Base-by-base conservation (phyloP, 371 early-diverging fungal species). In the Lichtheimia hyalospora region DNA sequence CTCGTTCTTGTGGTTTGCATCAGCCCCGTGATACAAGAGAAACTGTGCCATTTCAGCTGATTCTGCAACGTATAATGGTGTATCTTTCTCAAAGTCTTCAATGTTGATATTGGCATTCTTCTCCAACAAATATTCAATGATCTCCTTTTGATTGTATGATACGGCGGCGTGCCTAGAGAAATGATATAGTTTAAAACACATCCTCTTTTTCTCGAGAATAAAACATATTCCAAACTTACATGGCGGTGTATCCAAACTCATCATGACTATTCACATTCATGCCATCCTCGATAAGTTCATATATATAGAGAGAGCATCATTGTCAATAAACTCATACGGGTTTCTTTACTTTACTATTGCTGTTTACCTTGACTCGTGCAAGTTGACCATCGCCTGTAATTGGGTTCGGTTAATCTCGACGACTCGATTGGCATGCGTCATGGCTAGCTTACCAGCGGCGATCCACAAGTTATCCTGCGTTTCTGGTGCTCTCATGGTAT, bases 61-160 rank as follows among this genome's bases (percentile, higher is more conserved):
- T 60, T 94, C 94, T 55, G 86, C 86, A n/a, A 89, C 85, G 64
- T 89, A 92, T 39, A 96, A 75, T 12, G 95, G 93, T 18, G 95
- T 92, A 62, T 95, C 94, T 55, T 91, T 88, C 34, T 95, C 95
- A 21, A 74, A 62, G 66, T 95, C 96, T 49, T 74, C 72, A 24
- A 93, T 71, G 64, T 90, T 83, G 39, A 91, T 77, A 55, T 91
- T 68, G 44, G 85, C 91, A 15, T 73, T 71, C 27, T 76, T 70
- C n/a, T 67, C 62, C 21, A 87, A 57, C 13, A 90, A 68, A 49
- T 81, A 82, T 53, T 77, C 68, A 27, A 86, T 70, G 50, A 88
- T 63, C 12, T 84, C 84, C 14, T 67, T 60, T 66, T 87, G 86
- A 41, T 74, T 79, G 61, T 88, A 90, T 14, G 88, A 86, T 50